Percentiles rank a stretch among this genome's conserved stretches.
Evolutionary conservation across 495 filamentous ascomycete genomes (phyloP).

Genomic region (Usnea hakonensis): DNA sequence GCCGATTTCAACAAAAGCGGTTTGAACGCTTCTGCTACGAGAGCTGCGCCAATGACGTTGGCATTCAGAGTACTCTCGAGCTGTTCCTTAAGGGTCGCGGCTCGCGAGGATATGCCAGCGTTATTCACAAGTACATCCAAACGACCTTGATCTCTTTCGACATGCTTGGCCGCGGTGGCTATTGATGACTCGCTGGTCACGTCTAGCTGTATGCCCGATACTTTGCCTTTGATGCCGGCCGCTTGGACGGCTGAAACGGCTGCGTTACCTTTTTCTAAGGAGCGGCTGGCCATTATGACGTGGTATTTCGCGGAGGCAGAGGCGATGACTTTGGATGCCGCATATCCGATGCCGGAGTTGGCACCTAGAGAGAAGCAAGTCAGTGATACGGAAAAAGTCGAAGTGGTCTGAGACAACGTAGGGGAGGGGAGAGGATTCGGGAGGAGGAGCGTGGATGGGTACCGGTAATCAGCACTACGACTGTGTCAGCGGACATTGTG

Average conservation of each 20-base stretch:
- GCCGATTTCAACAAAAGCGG: slow-evolving; percentile 27
- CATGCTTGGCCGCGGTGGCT: slow-evolving; percentile 18
- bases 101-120: slow-evolving; percentile 16
- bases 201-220: slow-evolving; percentile 28
- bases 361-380: background rate
- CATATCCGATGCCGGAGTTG: slow-evolving; percentile 13
- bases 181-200: slow-evolving; percentile 27
- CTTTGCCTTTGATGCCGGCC: slow-evolving; percentile 1
- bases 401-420: too few relatives aligned
- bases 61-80: slow-evolving; percentile 24
- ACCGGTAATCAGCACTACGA: background rate
- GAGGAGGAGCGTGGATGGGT: background rate
- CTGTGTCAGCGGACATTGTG: background rate
- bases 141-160: slow-evolving; percentile 28
- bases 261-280: background rate
- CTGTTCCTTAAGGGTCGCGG: slow-evolving; percentile 4
- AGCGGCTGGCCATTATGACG: slow-evolving; percentile 11
- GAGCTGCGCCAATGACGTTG: slow-evolving; percentile 30
- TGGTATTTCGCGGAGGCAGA: slow-evolving; percentile 5
- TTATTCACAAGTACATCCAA: slow-evolving; percentile 33
- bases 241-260: slow-evolving; percentile 1
- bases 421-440: too few relatives aligned
- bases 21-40: slow-evolving; percentile 25
- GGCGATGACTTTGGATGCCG: slow-evolving; percentile 13
- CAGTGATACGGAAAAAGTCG: background rate